phyloP scores from a whole-genome alignment of 148 eudicot species.

The Limonium bicolor region DNA sequence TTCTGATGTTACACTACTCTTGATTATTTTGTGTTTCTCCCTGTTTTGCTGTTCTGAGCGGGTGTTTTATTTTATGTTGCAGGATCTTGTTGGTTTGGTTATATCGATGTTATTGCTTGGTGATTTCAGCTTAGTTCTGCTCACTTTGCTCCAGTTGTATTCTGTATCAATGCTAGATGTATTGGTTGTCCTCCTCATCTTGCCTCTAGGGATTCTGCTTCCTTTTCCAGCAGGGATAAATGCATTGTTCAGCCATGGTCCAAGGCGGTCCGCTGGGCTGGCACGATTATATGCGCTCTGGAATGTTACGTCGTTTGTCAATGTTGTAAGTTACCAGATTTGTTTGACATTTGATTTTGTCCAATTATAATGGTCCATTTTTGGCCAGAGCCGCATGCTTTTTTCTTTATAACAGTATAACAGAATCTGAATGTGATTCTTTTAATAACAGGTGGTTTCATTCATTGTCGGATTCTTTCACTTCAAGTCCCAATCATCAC shows the following conservation, averaged over 20 bases:
- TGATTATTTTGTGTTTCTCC: no score
- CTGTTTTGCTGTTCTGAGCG: no score
- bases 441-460: slow-evolving; percentile 63
- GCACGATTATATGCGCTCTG: slow-evolving; percentile 93
- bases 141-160: slow-evolving; percentile 89
- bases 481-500: slow-evolving; percentile 42
- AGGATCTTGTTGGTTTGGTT: slow-evolving; percentile 99
- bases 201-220: slow-evolving; percentile 89
- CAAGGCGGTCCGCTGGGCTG: slow-evolving; percentile 91
- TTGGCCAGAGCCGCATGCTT: no score
- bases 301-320: slow-evolving; percentile 81
- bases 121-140: slow-evolving; percentile 90
- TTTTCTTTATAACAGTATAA: not conserved
- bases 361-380: not conserved
- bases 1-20: no score
- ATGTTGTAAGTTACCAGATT: slow-evolving; percentile 59
- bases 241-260: slow-evolving; percentile 96
- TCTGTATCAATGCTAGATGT: slow-evolving; percentile 74
- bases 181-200: slow-evolving; percentile 52
- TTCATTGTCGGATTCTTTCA: slow-evolving; percentile 69
- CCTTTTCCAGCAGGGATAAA: slow-evolving; percentile 98
- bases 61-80: slow-evolving; percentile 19
- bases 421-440: not conserved
- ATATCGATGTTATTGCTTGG: slow-evolving; percentile 84
- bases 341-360: not conserved